A percentile compares a stretch with the other conserved stretches of the same genome.
These are phyloP conservation scores for Kregervanrija pseudodelftensis DNA, from an alignment of 805 yeast species.

Conservation along the genomic window DNA sequence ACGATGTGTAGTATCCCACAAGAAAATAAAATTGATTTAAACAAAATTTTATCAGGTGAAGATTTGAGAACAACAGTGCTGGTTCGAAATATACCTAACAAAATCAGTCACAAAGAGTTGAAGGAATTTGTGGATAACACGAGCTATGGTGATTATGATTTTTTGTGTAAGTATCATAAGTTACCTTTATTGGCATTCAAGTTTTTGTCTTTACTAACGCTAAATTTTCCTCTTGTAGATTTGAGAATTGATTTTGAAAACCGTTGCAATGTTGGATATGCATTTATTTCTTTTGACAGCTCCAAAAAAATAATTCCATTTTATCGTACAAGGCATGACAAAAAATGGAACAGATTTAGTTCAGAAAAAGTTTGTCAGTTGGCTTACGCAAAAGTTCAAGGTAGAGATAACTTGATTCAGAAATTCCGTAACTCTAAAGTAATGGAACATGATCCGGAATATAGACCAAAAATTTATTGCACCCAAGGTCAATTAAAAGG, in stretches of 20 bases:
- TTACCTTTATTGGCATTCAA: no score
- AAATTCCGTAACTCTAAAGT: conserved; percentile 45
- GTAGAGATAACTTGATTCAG: conserved; percentile 35
- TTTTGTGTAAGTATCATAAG: conserved; percentile 29
- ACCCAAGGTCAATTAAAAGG: conserved; percentile 39
- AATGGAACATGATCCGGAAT: conserved; percentile 37
- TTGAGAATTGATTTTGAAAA: conserved; percentile 45
- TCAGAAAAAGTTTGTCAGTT: conserved; percentile 46
- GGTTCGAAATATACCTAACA: conserved; percentile 50
- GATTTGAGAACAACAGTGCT: conserved; percentile 43
- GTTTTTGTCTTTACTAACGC: no score
- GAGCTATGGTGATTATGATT: conserved; percentile 31
- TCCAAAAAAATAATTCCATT: conserved; percentile 38
- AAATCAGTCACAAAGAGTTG: conserved; percentile 37
- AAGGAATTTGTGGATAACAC: conserved; percentile 40
- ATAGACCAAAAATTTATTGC: conserved; percentile 41
- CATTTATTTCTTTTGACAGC: conserved; percentile 41
- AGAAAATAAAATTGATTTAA: conserved; percentile 33
- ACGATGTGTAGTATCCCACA: conserved; percentile 21
- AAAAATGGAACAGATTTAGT: conserved; percentile 39
- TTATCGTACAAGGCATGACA: conserved; percentile 38
- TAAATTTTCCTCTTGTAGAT: conserved; percentile 17
- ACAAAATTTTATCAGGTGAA: conserved; percentile 31
- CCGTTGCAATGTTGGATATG: conserved; percentile 51
- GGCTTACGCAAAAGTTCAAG: conserved; percentile 47